Evolutionary conservation across 805 yeast species (phyloP).

Genomic region (Candida wancherniae): DNA sequence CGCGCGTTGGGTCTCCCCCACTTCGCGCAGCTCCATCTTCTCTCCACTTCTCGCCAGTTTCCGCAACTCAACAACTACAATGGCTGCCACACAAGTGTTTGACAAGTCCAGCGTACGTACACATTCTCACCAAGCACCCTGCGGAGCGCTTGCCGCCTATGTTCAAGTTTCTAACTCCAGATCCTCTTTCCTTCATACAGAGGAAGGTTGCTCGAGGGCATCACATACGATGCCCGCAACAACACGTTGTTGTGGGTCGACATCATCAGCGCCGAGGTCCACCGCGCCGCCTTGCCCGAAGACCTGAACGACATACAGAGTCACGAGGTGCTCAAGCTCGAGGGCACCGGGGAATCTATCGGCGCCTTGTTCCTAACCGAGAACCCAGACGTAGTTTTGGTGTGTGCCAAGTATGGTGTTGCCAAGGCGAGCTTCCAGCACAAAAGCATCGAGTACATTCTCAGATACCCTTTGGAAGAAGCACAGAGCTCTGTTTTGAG

Average conservation of each 20-base stretch:
- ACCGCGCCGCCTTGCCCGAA: slow-evolving; percentile 25
- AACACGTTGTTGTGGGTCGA: slow-evolving; percentile 50
- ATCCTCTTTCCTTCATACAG: slow-evolving; percentile 24
- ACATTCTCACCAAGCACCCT: neutral
- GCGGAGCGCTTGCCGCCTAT: neutral
- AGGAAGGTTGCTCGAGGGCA: slow-evolving; percentile 60
- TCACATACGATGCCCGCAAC: slow-evolving; percentile 55
- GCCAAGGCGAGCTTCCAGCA: slow-evolving; percentile 46
- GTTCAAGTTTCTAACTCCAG: slow-evolving; percentile 11
- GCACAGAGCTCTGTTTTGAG: slow-evolving; percentile 22
- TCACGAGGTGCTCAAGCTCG: slow-evolving; percentile 38
- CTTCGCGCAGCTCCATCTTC: too few relatives aligned
- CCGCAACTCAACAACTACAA: too few relatives aligned
- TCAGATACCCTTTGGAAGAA: slow-evolving; percentile 32
- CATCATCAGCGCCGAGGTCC: slow-evolving; percentile 38
- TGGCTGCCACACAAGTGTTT: too few relatives aligned
- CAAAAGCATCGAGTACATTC: slow-evolving; percentile 35
- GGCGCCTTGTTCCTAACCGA: slow-evolving; percentile 72
- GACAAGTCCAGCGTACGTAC: slow-evolving; percentile 11
- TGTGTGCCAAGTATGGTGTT: slow-evolving; percentile 65
- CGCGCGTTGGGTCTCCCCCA: too few relatives aligned
- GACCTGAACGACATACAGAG: slow-evolving; percentile 13
- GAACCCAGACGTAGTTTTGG: slow-evolving; percentile 45
- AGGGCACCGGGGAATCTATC: slow-evolving; percentile 39
- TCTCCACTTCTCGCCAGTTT: too few relatives aligned